A percentile compares a stretch with the other conserved stretches of the same genome.
Conservation (phyloP, 1,284 basidiomycete genomes). For the Sanghuangporus sanghuang region DNA sequence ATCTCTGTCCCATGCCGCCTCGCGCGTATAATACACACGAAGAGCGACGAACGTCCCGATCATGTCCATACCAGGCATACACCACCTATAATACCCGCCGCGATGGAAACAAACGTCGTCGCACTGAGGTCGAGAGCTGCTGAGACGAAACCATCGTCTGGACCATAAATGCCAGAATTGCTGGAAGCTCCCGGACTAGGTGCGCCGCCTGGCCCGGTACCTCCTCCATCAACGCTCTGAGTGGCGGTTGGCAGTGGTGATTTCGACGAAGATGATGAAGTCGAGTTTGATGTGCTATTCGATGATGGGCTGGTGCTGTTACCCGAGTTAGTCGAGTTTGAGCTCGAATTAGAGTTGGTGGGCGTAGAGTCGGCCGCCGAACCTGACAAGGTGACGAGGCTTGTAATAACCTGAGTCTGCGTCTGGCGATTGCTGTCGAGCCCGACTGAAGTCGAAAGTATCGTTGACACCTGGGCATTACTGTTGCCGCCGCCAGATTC, state of each 20-base stretch:
- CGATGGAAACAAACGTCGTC: conserved; percentile 2
- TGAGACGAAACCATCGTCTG: conserved; percentile 57
- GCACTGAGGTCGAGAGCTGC: conserved; percentile 39
- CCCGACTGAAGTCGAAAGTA: conserved; percentile 30
- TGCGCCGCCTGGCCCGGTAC: conserved; percentile 41
- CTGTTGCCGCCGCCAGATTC: background rate
- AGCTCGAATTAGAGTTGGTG: conserved; percentile 24
- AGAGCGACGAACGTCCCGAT: background rate
- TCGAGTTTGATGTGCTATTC: conserved; percentile 25
- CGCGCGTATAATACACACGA: background rate
- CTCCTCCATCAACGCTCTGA: conserved; percentile 45
- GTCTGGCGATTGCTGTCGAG: conserved; percentile 32
- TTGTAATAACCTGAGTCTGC: conserved; percentile 34
- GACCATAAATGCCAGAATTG: conserved; percentile 44
- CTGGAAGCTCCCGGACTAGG: conserved; percentile 41
- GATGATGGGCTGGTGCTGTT: conserved; percentile 6
- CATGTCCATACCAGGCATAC: conserved; percentile 14
- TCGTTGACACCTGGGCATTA: conserved; percentile 18
- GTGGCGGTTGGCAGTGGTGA: conserved; percentile 50
- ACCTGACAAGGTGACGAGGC: conserved; percentile 39
- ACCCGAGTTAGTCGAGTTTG: conserved; percentile 12
- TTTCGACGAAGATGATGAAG: conserved; percentile 30
- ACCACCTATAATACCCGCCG: conserved; percentile 6
- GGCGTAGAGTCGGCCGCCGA: conserved; percentile 20
- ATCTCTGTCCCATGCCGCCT: background rate